Evolutionary conservation across 2,329 filamentous ascomycete species (phyloP).

Genomic region (Aspergillus hortae): DNA sequence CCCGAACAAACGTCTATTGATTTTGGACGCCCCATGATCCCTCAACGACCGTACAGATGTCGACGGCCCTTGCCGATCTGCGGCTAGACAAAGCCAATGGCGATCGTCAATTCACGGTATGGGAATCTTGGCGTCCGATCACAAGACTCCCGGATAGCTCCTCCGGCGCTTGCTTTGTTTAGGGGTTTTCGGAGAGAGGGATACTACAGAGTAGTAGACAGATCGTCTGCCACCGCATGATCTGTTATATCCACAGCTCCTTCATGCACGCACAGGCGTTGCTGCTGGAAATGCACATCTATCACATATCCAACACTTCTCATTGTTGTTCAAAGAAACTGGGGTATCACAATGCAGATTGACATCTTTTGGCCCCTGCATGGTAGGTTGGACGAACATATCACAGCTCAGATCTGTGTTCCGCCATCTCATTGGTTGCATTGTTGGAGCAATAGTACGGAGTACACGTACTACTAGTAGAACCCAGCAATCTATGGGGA

Average conservation of each 20-base stretch:
- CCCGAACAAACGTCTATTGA: not conserved
- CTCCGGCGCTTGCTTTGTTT: too few species aligned
- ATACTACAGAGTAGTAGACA: not conserved
- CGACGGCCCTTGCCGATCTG: slow-evolving; percentile 2
- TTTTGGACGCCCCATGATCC: not conserved
- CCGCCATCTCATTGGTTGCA: too few species aligned
- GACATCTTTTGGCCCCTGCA: not conserved
- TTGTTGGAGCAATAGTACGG: too few species aligned
- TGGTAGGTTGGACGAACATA: not conserved
- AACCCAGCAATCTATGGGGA: not conserved
- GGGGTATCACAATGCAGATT: not conserved
- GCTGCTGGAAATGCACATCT: not conserved
- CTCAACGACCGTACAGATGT: not conserved
- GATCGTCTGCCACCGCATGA: not conserved
- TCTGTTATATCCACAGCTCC: not conserved
- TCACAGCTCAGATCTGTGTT: not conserved
- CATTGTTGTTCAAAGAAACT: not conserved
- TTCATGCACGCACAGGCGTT: not conserved
- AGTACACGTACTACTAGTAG: too few species aligned
- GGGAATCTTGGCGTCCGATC: slow-evolving; percentile 11
- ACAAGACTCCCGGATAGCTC: slow-evolving; percentile 5
- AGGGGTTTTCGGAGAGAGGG: too few species aligned
- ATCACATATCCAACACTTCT: not conserved
- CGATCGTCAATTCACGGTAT: slow-evolving; percentile 2
- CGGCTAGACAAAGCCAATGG: slow-evolving; percentile 5